Evolutionary conservation across 208 protist species (phyloP).

Genomic region (Tritrichomonas foetus): DNA sequence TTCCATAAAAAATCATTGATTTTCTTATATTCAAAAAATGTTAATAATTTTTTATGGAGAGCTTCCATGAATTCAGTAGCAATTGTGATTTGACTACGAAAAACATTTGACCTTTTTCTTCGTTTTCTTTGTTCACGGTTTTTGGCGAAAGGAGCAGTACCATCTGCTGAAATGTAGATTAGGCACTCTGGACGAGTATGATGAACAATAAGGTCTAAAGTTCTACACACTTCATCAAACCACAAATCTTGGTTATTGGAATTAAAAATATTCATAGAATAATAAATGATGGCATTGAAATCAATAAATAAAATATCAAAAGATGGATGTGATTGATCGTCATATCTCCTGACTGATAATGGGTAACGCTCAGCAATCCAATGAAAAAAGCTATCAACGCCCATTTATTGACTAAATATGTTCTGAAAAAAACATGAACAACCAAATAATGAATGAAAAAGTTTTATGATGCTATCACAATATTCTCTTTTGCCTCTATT

Average conservation of each 20-base stretch:
- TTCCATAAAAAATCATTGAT: neutral
- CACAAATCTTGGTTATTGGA: too few relatives aligned
- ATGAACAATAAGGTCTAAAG: slow-evolving; percentile 4
- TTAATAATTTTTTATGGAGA: neutral
- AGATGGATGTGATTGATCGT: neutral
- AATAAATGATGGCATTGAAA: slow-evolving; percentile 38
- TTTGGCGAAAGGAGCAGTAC: slow-evolving; percentile 24
- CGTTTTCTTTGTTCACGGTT: neutral
- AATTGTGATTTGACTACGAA: neutral
- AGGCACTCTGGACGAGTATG: neutral
- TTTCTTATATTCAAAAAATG: neutral
- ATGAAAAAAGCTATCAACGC: neutral
- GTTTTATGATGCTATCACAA: too few relatives aligned
- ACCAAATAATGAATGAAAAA: too few relatives aligned
- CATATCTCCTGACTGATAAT: neutral
- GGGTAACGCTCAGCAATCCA: slow-evolving; percentile 4
- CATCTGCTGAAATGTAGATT: slow-evolving; percentile 15
- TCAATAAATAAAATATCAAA: slow-evolving; percentile 16
- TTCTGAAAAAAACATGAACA: too few relatives aligned
- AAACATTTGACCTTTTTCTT: too few relatives aligned
- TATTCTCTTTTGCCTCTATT: too few relatives aligned
- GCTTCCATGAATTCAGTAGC: slow-evolving; percentile 31
- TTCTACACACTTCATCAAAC: slow-evolving; percentile 9
- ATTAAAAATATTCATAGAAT: neutral
- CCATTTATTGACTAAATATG: too few relatives aligned